Evolutionary conservation across 129 eudicot species (phyloP), one percentile per base, ranked within the genome.

Genomic region (Centella asiatica): DNA sequence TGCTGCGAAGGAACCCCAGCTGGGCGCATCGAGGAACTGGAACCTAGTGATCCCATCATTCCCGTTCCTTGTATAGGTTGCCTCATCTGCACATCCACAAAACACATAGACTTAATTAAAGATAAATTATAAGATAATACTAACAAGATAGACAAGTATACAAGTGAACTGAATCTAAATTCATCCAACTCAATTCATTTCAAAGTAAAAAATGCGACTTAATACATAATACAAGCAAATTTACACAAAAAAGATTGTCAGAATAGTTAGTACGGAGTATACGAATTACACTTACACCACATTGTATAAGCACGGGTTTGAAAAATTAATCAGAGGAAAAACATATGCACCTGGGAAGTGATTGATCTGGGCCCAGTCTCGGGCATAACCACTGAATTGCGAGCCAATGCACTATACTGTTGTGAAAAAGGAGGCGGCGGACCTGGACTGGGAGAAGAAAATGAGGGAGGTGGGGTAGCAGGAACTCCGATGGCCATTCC

Each of bases 401-500:
- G 59, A 44, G 60, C 74, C 36, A 67, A 46, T 28, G 63, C 64
- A 40, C 68, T 65, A 22, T 70, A 77, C 39, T 69, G 78, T n/a
- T 68, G 83, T 0, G 70, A 65, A 59, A 40, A 63, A 47, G 74
- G 77, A 23, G 85, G 67, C 10, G 83, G 67, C 12, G 69, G 68
- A n/a, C 47, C 57, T 2, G 72, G 72, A 19, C 31, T 60, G 17
- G 46, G 58, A 2, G 76, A 46, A 3, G 81, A 57, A 29, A 82
- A 78, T 7, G 83, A 44, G 4, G 86, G 68, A 0, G 87, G 80
- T 18, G 77, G 82, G 1, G 83, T 70, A 2, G 95, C 94, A 4
- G 96, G 96, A 24, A 84, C 89, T 0, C 95, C 95, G 1, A 86
- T 77, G 22, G 89, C 95, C 79, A 82, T 82, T 2, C 95, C 86